A percentile compares a stretch with the other conserved stretches of the same genome.
Evolutionary conservation across 371 early-diverging fungal species (phyloP).

Genomic region (Entomophthora muscae): DNA sequence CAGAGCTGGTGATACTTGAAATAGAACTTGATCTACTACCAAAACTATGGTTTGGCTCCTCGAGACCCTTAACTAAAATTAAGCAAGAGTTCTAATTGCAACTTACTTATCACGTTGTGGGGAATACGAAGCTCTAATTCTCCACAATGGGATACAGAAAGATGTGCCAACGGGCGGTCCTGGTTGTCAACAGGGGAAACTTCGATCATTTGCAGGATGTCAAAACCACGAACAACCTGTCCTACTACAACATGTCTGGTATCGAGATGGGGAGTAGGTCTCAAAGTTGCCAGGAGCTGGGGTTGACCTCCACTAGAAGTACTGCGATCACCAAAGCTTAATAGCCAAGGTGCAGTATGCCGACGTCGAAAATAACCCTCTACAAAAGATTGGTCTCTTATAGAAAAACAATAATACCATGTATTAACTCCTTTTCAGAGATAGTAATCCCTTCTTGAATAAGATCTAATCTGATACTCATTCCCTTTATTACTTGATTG

Average conservation of each 20-base stretch:
- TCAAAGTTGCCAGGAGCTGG: constrained; percentile 23
- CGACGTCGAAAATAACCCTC: constrained; percentile 78
- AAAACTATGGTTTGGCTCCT: no score
- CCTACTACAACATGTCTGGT: constrained; percentile 90
- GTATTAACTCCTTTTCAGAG: background rate
- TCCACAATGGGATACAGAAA: constrained; percentile 57
- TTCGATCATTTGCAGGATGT: constrained; percentile 45
- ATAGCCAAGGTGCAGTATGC: constrained; percentile 60
- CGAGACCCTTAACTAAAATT: background rate
- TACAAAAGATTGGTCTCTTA: no score
- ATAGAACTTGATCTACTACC: no score
- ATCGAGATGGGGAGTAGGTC: constrained; percentile 73
- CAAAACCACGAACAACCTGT: constrained; percentile 65
- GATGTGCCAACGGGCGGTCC: constrained; percentile 32
- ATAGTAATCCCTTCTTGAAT: background rate
- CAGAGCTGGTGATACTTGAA: background rate
- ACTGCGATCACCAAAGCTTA: constrained; percentile 76
- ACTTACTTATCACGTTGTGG: background rate
- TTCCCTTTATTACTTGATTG: constrained; percentile 20
- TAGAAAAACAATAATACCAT: background rate
- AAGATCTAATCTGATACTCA: background rate
- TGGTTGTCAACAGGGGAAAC: constrained; percentile 51
- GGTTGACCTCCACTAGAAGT: constrained; percentile 60
- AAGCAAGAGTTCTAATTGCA: background rate
- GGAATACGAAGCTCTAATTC: constrained; percentile 39